These are phyloP conservation scores for Pleurozium schreberi DNA, from an alignment of 225 moss, liverwort and hornwort species.

Conservation along the genomic window DNA sequence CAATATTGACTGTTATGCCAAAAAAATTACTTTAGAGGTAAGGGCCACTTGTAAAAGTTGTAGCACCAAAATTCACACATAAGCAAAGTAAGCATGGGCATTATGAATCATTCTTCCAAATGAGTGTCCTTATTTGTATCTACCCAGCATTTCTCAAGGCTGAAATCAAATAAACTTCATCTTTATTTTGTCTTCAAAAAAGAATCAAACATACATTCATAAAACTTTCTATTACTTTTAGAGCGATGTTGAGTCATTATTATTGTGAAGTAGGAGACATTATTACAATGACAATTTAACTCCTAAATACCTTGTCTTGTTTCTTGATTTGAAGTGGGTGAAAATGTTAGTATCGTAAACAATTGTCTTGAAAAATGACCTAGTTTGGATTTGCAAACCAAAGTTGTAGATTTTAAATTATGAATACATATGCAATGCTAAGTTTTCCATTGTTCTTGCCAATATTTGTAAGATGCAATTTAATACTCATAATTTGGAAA, in stretches of 20 bases:
- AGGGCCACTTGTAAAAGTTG: not conserved
- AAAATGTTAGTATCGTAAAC: not conserved
- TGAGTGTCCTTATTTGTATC: rapidly evolving
- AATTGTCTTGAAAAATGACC: not conserved
- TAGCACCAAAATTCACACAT: not conserved
- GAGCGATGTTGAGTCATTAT: not conserved
- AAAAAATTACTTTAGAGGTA: not conserved
- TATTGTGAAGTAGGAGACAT: not conserved
- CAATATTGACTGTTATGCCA: too few relatives aligned
- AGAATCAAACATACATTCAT: rapidly evolving
- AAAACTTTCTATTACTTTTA: not conserved
- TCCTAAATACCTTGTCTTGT: not conserved
- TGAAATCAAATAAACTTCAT: not conserved
- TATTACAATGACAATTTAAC: not conserved
- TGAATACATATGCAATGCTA: not conserved
- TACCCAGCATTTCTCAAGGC: not conserved
- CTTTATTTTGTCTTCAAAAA: too few relatives aligned
- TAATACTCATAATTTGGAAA: not conserved
- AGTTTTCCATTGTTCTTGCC: not conserved
- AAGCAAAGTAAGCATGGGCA: not conserved
- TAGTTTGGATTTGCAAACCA: not conserved
- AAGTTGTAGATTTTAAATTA: not conserved
- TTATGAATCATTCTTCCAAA: rapidly evolving
- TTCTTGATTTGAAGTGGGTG: not conserved
- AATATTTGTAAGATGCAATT: not conserved